These are phyloP conservation scores for Aspergillus conjunctus DNA, from an alignment of 495 filamentous ascomycete species.

Conservation along the genomic window DNA sequence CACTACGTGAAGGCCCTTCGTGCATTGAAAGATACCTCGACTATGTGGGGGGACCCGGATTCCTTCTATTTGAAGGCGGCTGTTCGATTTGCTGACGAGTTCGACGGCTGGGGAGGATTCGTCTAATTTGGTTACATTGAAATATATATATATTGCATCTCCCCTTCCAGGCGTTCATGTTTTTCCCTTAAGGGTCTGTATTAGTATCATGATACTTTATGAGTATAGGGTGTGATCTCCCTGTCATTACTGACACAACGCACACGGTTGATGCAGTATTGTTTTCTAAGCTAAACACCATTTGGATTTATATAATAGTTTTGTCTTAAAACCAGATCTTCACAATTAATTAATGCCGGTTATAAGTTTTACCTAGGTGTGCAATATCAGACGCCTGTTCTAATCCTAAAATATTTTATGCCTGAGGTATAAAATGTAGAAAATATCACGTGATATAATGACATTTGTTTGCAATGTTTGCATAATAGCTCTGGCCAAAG, in stretches of 20 bases:
- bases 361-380: no score
- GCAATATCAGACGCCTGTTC: no score
- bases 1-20: slow-evolving; percentile 83
- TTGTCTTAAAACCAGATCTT: no score
- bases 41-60: slow-evolving; percentile 83
- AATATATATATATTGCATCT: neutral
- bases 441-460: slow-evolving; percentile 1
- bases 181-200: slow-evolving; percentile 6
- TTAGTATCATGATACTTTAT: no score
- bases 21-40: slow-evolving; percentile 70
- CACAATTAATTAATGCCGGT: no score
- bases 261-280: no score
- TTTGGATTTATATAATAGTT: no score
- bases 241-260: no score
- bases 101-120: slow-evolving; percentile 73
- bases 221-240: no score
- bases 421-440: slow-evolving; percentile 21
- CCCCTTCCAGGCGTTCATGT: neutral
- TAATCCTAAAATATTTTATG: neutral
- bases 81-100: slow-evolving; percentile 76
- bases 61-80: slow-evolving; percentile 77
- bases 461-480: slow-evolving; percentile 16
- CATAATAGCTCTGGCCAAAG: neutral
- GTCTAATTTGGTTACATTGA: slow-evolving; percentile 25
- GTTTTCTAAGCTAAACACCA: no score